Evolutionary conservation across 2,329 filamentous ascomycete genomes (phyloP), one percentile per base, ranked within the genome.

Genomic region (Dactylonectria estremocensis): DNA sequence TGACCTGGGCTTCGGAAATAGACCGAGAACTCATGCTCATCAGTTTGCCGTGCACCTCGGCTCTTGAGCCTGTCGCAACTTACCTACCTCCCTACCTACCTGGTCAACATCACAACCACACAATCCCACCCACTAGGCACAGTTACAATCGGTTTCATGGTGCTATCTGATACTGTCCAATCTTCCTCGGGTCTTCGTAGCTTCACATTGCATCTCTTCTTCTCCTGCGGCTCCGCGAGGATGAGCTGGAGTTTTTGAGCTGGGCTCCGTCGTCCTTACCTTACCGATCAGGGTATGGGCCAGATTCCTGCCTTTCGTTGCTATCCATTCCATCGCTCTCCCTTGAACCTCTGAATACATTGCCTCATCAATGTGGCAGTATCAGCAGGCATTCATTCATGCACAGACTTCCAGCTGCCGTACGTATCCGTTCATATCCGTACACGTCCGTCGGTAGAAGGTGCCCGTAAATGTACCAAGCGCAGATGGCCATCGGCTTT

Each of bases 1-100:
- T 20, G 49, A 43, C 49, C 22, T 28, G 28, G 22, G 13, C 43
- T 24, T 65, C 62, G 62, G 62, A 65, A 65, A 65, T 43, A 57
- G 49, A 65, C 62, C 62, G 62, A 65, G 56, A 24, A 43, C 16
- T 45, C 50, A 24, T 35, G n/a, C 22, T 16, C 14, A 45, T 31
- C 16, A 14, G 10, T 20, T 54, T 54, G 28, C 54, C 54, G 37
- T 48, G 14, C 54, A 14, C 54, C 55, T 64, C 61, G 61, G 61
- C 55, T 64, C 53, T 54, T 11, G 16, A n/a, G 58, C 14, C 18
- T 33, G 13, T 5, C 24, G 10, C 5, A 53, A 31, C n/a, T 11
- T 20, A 35, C 50, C n/a, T n/a, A 35, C 31, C 10, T n/a, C n/a
- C n/a, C n/a, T n/a, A n/a, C n/a, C n/a, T n/a, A n/a, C 13, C 16